Percentiles rank a stretch among this genome's conserved stretches.
These are phyloP conservation scores for Euphorbia lathyris DNA, from an alignment of 345 rosid genomes.

Conservation along the genomic window DNA sequence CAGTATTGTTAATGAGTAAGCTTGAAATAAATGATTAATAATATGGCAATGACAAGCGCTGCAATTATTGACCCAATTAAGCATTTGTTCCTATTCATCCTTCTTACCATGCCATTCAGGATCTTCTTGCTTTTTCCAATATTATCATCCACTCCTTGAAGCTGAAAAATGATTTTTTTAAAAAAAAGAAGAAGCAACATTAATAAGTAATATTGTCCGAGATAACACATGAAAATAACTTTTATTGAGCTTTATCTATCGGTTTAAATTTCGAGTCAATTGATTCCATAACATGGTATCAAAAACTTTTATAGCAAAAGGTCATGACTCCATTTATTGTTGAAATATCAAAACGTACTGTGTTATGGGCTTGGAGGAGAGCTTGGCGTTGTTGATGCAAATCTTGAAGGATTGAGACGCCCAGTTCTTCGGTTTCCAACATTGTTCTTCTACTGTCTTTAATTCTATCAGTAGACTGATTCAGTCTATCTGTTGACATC, in stretches of 20 bases:
- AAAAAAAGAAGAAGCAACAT: background rate
- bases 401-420: slow-evolving; percentile 24
- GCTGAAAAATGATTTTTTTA: slow-evolving; percentile 16
- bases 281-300: no score
- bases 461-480: slow-evolving; percentile 17
- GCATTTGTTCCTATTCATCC: slow-evolving; percentile 27
- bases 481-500: slow-evolving; percentile 20
- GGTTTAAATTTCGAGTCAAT: no score
- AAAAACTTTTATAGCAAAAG: no score
- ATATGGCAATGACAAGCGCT: slow-evolving; percentile 19
- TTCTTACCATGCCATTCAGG: slow-evolving; percentile 9
- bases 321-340: no score
- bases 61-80: slow-evolving; percentile 16
- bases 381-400: slow-evolving; percentile 25
- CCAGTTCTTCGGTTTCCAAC: slow-evolving; percentile 23
- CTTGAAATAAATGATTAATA: slow-evolving; percentile 21
- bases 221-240: no score
- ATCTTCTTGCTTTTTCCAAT: slow-evolving; percentile 20
- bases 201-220: background rate
- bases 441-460: slow-evolving; percentile 28
- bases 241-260: no score
- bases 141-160: slow-evolving; percentile 24
- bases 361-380: slow-evolving; percentile 17
- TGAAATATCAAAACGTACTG: no score
- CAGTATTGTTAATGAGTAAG: background rate